Percentiles rank a stretch among this genome's conserved stretches.
Conservation (phyloP, 129 eudicot genomes). For the Arctium minus region DNA sequence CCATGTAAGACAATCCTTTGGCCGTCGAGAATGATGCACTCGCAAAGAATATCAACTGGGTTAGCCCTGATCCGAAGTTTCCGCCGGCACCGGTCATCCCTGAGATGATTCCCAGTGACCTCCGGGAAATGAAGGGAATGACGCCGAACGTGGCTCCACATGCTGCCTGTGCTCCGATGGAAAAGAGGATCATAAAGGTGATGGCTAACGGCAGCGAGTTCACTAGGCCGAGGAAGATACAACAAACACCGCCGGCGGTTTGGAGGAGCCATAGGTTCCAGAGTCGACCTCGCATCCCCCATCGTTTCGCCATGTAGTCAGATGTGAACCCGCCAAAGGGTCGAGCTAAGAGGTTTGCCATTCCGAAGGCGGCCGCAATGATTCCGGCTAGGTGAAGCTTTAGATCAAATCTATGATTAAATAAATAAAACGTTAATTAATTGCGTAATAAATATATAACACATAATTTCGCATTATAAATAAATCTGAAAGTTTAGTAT, state of each 20-base stretch:
- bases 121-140: constrained; percentile 76
- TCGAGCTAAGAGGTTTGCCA: constrained; percentile 80
- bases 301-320: constrained; percentile 43
- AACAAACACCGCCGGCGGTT: constrained; percentile 71
- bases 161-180: constrained; percentile 84
- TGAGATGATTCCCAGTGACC: constrained; percentile 72
- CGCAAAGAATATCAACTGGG: constrained; percentile 69
- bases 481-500: neutral
- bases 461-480: neutral
- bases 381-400: constrained; percentile 77
- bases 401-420: constrained; percentile 48
- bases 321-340: constrained; percentile 84
- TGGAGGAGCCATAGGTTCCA: constrained; percentile 90
- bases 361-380: constrained; percentile 77
- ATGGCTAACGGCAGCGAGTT: constrained; percentile 53
- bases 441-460: too few species aligned
- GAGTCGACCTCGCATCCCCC: constrained; percentile 87
- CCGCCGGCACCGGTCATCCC: constrained; percentile 94
- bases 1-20: constrained; percentile 58
- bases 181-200: constrained; percentile 65
- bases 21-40: constrained; percentile 46
- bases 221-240: constrained; percentile 60
- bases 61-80: constrained; percentile 72
- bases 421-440: neutral
- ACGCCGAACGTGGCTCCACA: constrained; percentile 92